Base-by-base conservation (phyloP, 495 filamentous ascomycete genomes). In the Talaromyces wortmannii region DNA sequence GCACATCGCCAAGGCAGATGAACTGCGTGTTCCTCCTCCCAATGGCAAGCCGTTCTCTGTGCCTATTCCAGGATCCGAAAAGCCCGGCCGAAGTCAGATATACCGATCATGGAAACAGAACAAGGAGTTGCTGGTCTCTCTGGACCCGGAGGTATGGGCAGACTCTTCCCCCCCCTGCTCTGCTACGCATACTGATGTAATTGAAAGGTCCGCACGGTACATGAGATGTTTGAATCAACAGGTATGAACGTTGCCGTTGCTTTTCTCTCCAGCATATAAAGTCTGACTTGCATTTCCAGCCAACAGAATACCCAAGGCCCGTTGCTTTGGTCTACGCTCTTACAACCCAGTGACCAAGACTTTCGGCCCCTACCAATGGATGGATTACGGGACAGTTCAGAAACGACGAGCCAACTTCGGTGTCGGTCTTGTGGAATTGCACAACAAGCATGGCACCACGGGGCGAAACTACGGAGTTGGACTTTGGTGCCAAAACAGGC, bases 401-500 rank as follows among this genome's bases (percentile, higher is more conserved):
- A 80, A 81, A 71, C 78, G 92, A 61, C 85, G 90, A 56, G 83
- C 86, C 53, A 88, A 91, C 59, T 83, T 98, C 60, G 94, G 95
- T 54, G 88, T 86, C 45, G 94, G 95, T 52, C 70, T 97, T 50
- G 86, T 90, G 46, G 84, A 92, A 69, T 68, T 97, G 62, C 89
- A 95, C 68, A 77, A 87, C 59, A 79, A 82, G 57, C 75, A 81
- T 55, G 87, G 86, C 6, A 65, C 66, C 36, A 75, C 76, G 7
- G 80, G 78, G 32, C 70, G 73, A 48, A 88, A 92, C 71, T 89
- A 94, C 65, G 90, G 86, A 49, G 81, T 97, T 56, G 94, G 94
- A 32, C 72, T 98, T 15, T 98, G 94, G 94, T 90, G 89, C 55
- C 90, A 92, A 74, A 98, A 98, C 69, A 83, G 94, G 51, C 88